Evolutionary conservation across 441 rosid genomes (phyloP).

Genomic region (Brassica hybrid): DNA sequence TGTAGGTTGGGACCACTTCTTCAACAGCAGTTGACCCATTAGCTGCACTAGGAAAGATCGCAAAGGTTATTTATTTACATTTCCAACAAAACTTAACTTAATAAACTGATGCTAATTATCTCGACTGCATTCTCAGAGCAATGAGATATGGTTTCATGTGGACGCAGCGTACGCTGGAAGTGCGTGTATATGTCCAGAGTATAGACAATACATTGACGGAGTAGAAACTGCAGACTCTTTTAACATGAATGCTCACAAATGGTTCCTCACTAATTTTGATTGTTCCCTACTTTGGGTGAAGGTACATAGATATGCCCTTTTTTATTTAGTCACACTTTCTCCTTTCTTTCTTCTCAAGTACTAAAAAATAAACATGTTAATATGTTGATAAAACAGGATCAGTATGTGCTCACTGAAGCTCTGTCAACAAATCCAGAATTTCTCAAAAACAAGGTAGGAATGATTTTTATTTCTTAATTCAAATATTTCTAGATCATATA

Average conservation of each 20-base stretch:
- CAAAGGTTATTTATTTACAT: conserved; percentile 33
- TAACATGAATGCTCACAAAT: conserved; percentile 92
- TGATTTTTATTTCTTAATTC: not conserved
- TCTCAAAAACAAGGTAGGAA: conserved; percentile 50
- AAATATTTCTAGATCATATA: not conserved
- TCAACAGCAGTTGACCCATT: conserved; percentile 47
- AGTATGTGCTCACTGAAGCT: conserved; percentile 68
- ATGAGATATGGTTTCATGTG: conserved; percentile 83
- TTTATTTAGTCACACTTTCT: not conserved
- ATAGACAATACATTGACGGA: conserved; percentile 69
- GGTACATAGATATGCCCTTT: conserved; percentile 47
- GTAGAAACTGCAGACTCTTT: conserved; percentile 92
- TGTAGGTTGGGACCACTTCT: conserved; percentile 47
- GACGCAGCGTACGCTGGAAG: conserved; percentile 98
- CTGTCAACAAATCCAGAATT: conserved; percentile 71
- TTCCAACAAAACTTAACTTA: not conserved
- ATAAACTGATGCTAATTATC: not conserved
- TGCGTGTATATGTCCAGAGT: conserved; percentile 92
- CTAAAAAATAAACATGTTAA: not conserved
- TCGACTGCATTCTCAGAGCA: conserved; percentile 47
- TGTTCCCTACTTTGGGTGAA: conserved; percentile 89
- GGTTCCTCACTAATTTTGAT: conserved; percentile 88
- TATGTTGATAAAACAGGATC: conserved; percentile 56
- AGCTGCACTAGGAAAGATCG: conserved; percentile 38
- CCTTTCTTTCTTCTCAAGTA: not conserved